Conservation (phyloP, 2,329 filamentous ascomycete species). For the Pseudogymnoascus sp. region DNA sequence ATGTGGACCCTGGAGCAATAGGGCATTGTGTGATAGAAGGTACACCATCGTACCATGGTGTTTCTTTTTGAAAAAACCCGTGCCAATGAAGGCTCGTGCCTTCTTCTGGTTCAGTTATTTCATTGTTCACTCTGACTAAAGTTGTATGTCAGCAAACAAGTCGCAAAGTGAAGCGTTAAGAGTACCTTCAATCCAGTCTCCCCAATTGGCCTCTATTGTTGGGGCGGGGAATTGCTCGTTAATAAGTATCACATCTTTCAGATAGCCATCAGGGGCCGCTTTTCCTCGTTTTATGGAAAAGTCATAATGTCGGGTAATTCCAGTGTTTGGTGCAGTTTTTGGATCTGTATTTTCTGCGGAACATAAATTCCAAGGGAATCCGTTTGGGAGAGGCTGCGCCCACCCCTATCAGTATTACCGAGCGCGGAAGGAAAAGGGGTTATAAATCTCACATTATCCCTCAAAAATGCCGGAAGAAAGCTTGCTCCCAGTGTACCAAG, state of each 20-base stretch:
- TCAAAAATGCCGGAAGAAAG: slow-evolving; percentile 35
- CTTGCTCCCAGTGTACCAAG: slow-evolving; percentile 31
- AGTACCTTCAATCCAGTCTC: slow-evolving; percentile 22
- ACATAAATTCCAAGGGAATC: slow-evolving; percentile 45
- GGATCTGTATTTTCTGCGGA: slow-evolving; percentile 34
- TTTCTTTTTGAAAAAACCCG: slow-evolving; percentile 36
- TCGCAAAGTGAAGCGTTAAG: not conserved
- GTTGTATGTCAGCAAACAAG: not conserved
- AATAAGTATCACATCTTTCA: slow-evolving; percentile 26
- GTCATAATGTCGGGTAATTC: slow-evolving; percentile 31
- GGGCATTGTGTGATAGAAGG: slow-evolving; percentile 55
- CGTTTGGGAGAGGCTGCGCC: slow-evolving; percentile 37
- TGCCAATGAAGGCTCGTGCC: slow-evolving; percentile 45
- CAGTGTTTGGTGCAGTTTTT: slow-evolving; percentile 32
- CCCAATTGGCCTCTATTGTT: slow-evolving; percentile 33
- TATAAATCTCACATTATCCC: slow-evolving; percentile 31
- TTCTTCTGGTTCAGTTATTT: slow-evolving; percentile 31
- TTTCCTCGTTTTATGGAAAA: slow-evolving; percentile 21
- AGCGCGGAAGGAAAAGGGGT: not conserved
- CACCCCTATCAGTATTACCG: not conserved
- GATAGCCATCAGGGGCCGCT: slow-evolving; percentile 26
- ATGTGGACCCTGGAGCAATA: slow-evolving; percentile 40
- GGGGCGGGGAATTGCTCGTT: slow-evolving; percentile 33
- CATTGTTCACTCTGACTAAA: slow-evolving; percentile 31
- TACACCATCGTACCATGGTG: slow-evolving; percentile 37